Evolutionary conservation across 208 protist species (phyloP), one percentile per base, ranked within the genome.

Genomic region (Trypanosoma brucei): DNA sequence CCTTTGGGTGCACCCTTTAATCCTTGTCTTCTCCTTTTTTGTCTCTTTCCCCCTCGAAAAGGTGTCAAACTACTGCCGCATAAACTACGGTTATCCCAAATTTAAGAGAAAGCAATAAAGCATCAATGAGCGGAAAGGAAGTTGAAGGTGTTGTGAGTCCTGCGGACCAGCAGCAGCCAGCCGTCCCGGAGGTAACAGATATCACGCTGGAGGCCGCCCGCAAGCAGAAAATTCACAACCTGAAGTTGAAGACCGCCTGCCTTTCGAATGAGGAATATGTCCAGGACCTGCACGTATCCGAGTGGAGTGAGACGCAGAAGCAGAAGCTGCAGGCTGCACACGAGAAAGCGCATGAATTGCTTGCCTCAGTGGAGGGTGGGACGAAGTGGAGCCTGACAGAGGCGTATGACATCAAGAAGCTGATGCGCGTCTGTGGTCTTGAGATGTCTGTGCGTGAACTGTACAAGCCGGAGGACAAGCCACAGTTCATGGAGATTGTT

Each of bases 331-430:
- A 54, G 50, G 31, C 50, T 6, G 66, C 81, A 39, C 81, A 87
- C 65, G 81, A 87, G 67, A 86, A 86, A 71, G 81, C 61, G 13
- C 64, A 73, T 44, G 77, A 86, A 59, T 65, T 86, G 49, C 66
- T 87, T 35, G 59, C 75, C 13, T 42, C 71, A 7, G 81, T 87
- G 22, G 81, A 87, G 66, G 65, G 72, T 14, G 81, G 81, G 11
- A 87, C 81, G 33, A 84, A 85, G 66, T 87, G 81, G 79, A 83
- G 76, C 59, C 78, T 87, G 46, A 82, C 50, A 34, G 50, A 54
- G 50, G 50, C 50, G 30, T 54, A 54, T 34, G 50, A 54, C 50
- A 54, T 54, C 50, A 54, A 34, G 50, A 54, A 54, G n/a, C 50
- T 54, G 50, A 54, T 54, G 50, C 50, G 50, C 50, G 50, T 54